phyloP scores from a whole-genome alignment of 495 filamentous ascomycete species.

The Aspergillus wentii region DNA sequence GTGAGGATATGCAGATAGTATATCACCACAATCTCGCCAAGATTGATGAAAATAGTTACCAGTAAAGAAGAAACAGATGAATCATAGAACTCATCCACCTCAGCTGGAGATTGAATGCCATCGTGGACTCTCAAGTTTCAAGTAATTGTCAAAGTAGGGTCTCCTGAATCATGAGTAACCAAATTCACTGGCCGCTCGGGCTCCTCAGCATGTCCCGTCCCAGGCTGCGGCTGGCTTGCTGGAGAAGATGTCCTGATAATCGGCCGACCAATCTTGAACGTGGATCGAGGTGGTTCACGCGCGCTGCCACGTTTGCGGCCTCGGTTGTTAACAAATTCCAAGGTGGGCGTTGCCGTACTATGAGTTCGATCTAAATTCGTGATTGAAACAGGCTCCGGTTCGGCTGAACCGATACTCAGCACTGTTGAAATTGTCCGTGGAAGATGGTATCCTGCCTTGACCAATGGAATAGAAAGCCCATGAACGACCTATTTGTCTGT shows the following conservation, averaged over 20 bases:
- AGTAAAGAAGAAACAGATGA: too few relatives aligned
- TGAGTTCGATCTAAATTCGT: constrained; percentile 23
- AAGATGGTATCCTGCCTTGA: constrained; percentile 75
- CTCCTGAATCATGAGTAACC: constrained; percentile 16
- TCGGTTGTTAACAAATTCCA: constrained; percentile 14
- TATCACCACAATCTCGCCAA: too few relatives aligned
- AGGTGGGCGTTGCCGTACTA: constrained; percentile 31
- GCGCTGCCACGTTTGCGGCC: constrained; percentile 19
- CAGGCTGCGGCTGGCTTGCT: constrained; percentile 14
- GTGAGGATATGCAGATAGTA: too few relatives aligned
- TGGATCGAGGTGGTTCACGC: constrained; percentile 27
- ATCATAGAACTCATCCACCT: too few relatives aligned
- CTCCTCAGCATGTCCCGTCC: constrained; percentile 21
- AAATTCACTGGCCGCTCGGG: constrained; percentile 32
- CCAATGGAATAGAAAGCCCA: constrained; percentile 77
- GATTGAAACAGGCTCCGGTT: constrained; percentile 28
- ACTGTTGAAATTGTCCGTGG: constrained; percentile 69
- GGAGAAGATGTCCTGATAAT: constrained; percentile 28
- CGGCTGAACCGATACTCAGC: constrained; percentile 34
- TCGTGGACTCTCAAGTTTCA: too few relatives aligned
- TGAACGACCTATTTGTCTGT: constrained; percentile 64
- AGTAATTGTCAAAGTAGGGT: too few relatives aligned
- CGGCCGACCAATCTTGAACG: constrained; percentile 48
- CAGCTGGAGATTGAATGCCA: too few relatives aligned
- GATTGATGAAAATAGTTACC: too few relatives aligned